Base-by-base conservation (phyloP, 179 eudicot species). In the Gypsophila paniculata region DNA sequence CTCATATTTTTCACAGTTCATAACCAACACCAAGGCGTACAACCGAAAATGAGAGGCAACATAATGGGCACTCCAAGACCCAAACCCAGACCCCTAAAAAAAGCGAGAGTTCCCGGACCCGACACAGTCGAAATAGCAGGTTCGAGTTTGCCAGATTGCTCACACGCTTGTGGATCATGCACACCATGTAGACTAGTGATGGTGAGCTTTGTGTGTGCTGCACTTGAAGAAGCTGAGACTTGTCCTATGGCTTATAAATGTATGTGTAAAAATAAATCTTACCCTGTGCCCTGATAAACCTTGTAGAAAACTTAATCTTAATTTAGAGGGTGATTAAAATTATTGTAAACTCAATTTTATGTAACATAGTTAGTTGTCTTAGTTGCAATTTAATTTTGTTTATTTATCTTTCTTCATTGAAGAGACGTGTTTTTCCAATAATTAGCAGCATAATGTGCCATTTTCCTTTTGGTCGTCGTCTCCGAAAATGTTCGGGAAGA, bases 171-270 rank as follows among this genome's bases (percentile, higher is more conserved):
- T 64, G 95, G 91, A 32, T 87, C 91, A 21, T 89, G 95, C 73
- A 76, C 86, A 38, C 95, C 95, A 2, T 89, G 95, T 65, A 84
- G 88, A 72, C 76, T 87, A 32, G 95, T 89, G 6, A 86, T 87
- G 90, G 95, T 89, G 9, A 89, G 95, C 85, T 89, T 87, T 75
- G 88, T 87, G 21, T 89, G 95, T 60, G 79, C 91, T 8, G 60
- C 91, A 2, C 71, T 84, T 64, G 89, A 85, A 72, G 94, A 89
- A 75, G 91, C 95, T 7, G 95, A 89, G 80, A 83, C 97, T 42
- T 91, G 97, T 76, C 97, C 96, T 11, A 84, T 90, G 83, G 88
- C 94, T 64, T 90, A 90, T 62, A 89, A 85, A 39, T 90, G 96
- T 82, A 89, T 87, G 97, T 91, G 97, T 77, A 85, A 77, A 57